Conservation (phyloP, 2,329 filamentous ascomycete genomes). For the Aureobasidium uvarum region DNA sequence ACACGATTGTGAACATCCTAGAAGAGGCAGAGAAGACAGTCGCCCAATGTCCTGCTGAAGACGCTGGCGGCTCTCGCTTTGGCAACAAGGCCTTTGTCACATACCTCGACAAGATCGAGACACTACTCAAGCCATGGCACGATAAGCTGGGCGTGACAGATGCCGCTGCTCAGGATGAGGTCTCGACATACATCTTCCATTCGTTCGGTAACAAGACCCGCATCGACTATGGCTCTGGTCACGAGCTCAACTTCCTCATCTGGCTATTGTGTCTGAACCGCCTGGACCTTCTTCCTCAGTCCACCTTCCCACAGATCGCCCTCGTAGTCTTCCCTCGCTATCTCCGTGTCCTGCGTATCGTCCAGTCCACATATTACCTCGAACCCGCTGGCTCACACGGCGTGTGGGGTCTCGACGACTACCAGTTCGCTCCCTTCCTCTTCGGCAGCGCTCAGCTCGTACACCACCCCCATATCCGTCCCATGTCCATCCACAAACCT, state of each 20-base stretch:
- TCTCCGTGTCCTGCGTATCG: conserved; percentile 77
- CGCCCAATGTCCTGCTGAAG: conserved; percentile 69
- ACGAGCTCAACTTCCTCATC: conserved; percentile 95
- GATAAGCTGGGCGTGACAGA: conserved; percentile 54
- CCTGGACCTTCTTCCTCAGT: conserved; percentile 60
- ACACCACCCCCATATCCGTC: conserved; percentile 61
- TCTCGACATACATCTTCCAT: conserved; percentile 75
- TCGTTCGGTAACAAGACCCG: conserved; percentile 82
- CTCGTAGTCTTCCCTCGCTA: conserved; percentile 80
- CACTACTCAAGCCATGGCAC: conserved; percentile 61
- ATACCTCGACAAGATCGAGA: conserved; percentile 67
- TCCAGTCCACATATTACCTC: conserved; percentile 92
- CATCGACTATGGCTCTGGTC: conserved; percentile 95
- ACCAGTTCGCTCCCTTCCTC: conserved; percentile 55
- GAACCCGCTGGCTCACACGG: conserved; percentile 65
- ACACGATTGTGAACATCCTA: conserved; percentile 66
- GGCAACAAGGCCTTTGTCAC: conserved; percentile 88
- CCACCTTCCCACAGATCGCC: conserved; percentile 71
- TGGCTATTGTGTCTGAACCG: conserved; percentile 95
- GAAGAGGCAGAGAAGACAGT: conserved; percentile 67
- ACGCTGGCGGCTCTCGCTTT: conserved; percentile 85
- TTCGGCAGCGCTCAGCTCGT: conserved; percentile 55
- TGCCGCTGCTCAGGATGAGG: conserved; percentile 61
- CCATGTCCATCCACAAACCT: conserved; percentile 73
- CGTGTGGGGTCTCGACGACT: conserved; percentile 55